Percentiles rank a stretch among this genome's conserved stretches.
Conservation (phyloP, 352 stramenopile species). For the Discostella stelligera region DNA sequence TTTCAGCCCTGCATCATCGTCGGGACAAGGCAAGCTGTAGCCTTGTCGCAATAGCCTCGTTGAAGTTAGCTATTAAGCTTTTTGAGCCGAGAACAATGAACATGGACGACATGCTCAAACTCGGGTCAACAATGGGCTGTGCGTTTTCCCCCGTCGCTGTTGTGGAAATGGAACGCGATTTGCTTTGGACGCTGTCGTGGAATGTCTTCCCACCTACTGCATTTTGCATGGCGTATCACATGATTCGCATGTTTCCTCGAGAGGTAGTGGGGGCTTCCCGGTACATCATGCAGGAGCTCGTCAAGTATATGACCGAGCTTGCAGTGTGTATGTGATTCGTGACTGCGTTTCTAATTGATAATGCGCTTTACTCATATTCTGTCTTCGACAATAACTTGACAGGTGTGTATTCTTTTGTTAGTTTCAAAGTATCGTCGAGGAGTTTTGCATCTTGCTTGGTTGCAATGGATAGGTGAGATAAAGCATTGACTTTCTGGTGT, state of each 20-base stretch:
- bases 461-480: constrained; percentile 34
- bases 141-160: constrained; percentile 17
- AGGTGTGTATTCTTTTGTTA: constrained; percentile 48
- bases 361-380: background rate
- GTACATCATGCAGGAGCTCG: constrained; percentile 51
- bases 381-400: background rate
- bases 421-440: constrained; percentile 44
- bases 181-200: constrained; percentile 45
- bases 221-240: constrained; percentile 45
- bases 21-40: constrained; percentile 34
- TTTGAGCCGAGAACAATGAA: constrained; percentile 46
- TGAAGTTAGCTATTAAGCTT: constrained; percentile 49
- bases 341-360: background rate
- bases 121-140: constrained; percentile 13
- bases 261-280: constrained; percentile 25
- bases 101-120: constrained; percentile 56
- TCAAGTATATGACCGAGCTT: constrained; percentile 51
- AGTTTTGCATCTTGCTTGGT: constrained; percentile 45
- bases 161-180: constrained; percentile 45
- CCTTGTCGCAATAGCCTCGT: constrained; percentile 28
- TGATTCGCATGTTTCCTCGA: constrained; percentile 46
- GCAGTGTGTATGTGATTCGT: constrained; percentile 32
- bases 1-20: constrained; percentile 37
- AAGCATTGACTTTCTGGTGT: background rate
- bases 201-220: constrained; percentile 40